Evolutionary conservation across 2,329 filamentous ascomycete genomes (phyloP).

Genomic region (Nigrospora osmanthi): DNA sequence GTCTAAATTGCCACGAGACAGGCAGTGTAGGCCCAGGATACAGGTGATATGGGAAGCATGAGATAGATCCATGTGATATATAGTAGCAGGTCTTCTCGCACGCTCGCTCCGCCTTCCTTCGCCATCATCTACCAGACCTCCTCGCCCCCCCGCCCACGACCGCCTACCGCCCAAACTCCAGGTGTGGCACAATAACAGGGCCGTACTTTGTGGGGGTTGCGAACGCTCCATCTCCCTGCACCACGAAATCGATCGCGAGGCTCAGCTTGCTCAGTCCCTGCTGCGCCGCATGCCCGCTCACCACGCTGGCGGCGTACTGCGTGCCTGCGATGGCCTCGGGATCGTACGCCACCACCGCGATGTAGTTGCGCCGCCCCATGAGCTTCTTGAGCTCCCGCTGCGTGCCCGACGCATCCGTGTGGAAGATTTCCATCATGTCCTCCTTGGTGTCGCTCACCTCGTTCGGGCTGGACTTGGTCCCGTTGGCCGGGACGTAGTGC

Average conservation of each 20-base stretch:
- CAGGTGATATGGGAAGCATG: background rate
- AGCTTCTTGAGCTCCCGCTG: conserved; percentile 79
- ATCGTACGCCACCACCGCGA: conserved; percentile 89
- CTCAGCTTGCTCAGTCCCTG: conserved; percentile 61
- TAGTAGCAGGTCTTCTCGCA: too few species aligned
- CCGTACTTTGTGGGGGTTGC: conserved; percentile 89
- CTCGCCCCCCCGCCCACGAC: background rate
- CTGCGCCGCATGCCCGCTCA: conserved; percentile 25
- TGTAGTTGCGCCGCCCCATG: conserved; percentile 90
- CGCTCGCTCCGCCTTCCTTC: too few species aligned
- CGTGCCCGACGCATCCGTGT: conserved; percentile 80
- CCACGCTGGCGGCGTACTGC: conserved; percentile 19
- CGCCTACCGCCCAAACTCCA: conserved; percentile 61
- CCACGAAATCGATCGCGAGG: conserved; percentile 91
- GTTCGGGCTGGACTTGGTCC: conserved; percentile 59
- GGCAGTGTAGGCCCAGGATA: too few species aligned
- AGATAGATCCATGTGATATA: background rate
- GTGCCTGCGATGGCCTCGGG: conserved; percentile 57
- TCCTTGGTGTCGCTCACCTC: conserved; percentile 89
- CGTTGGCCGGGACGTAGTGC: conserved; percentile 86
- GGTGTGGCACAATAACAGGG: conserved; percentile 85
- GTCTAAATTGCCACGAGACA: background rate
- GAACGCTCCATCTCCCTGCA: conserved; percentile 82
- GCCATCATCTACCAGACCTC: background rate
- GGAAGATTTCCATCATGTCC: conserved; percentile 99